A percentile compares a stretch with the other conserved stretches of the same genome.
phyloP scores from a whole-genome alignment of 345 rosid species.

The Kandelia obovata region DNA sequence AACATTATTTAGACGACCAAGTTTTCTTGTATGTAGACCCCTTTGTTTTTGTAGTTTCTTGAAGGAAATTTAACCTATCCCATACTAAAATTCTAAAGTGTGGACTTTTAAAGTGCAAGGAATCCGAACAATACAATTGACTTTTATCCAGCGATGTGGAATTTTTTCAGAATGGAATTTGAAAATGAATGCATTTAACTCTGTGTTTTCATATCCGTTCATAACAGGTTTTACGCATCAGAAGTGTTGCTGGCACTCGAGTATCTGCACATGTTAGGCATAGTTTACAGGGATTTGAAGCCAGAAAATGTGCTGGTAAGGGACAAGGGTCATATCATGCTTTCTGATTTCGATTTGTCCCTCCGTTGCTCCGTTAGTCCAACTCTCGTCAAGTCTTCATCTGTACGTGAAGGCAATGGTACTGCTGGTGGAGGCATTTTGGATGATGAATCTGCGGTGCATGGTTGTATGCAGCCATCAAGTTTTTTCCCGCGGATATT shows the following conservation, averaged over 20 bases:
- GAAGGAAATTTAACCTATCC: no score
- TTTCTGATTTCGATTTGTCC: slow-evolving; percentile 83
- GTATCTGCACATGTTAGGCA: slow-evolving; percentile 92
- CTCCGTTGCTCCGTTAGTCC: slow-evolving; percentile 87
- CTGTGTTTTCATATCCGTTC: not conserved
- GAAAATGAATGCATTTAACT: not conserved
- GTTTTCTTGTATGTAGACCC: no score
- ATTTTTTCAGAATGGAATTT: not conserved
- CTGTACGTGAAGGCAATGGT: slow-evolving; percentile 34
- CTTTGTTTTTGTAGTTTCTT: no score
- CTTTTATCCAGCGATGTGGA: no score
- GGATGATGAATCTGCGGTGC: slow-evolving; percentile 57
- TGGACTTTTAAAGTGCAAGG: no score
- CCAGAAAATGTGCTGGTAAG: slow-evolving; percentile 87
- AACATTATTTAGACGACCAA: no score
- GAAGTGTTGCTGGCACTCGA: slow-evolving; percentile 87
- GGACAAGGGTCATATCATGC: slow-evolving; percentile 90
- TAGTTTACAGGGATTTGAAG: slow-evolving; percentile 84
- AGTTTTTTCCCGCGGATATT: slow-evolving; percentile 76
- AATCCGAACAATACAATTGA: no score
- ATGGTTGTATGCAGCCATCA: slow-evolving; percentile 69
- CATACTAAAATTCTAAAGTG: no score
- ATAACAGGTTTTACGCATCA: slow-evolving; percentile 72
- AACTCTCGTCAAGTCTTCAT: slow-evolving; percentile 82
- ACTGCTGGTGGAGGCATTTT: slow-evolving; percentile 40